Evolutionary conservation across 306 rosid species (phyloP), one percentile per base, ranked within the genome.

Genomic region (Calophaca sinica): DNA sequence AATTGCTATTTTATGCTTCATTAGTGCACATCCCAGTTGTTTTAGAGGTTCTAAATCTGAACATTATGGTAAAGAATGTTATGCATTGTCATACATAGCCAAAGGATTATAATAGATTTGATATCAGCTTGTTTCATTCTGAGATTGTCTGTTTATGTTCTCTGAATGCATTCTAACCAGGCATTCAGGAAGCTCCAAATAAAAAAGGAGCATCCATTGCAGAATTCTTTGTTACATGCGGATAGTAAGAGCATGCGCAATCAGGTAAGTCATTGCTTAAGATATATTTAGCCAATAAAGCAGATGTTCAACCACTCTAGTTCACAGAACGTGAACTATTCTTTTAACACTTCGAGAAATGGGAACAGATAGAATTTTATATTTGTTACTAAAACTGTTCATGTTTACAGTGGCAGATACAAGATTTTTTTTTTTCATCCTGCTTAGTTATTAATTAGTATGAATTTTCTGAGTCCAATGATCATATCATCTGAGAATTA

Each of bases 401-500:
- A 67, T 82, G 72, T 84, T 49, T 88, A 84, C 86, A 79, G n/a
- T 44, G 42, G 49, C 13, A 26, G 33, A 38, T 42, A 60, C 62
- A 74, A 77, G 57, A 72, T 31, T 7, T 39, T 55, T 73, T n/a
- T n/a, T 71, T 64, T 78, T 51, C 39, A 36, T 77, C 50, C 70
- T 38, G 14, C 45, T 52, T 26, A 45, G 32, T 39, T 15, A 32
- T 45, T 39, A 32, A 32, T 45, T 38, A 60, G 35, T 65, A 64
- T 68, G 70, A 80, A 71, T 66, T 9, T 60, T 69, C 6, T 33
- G 46, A 53, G 39, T 44, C 61, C 66, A 67, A 67, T 79, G 74
- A 60, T 82, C 84, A 89, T 80, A 84, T 86, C 75, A 89, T 58
- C 75, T 76, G 83, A 41, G 78, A 70, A 83, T 74, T 87, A 65